phyloP scores from a whole-genome alignment of 768 basidiomycete species.

The Punctularia strigosozonata region DNA sequence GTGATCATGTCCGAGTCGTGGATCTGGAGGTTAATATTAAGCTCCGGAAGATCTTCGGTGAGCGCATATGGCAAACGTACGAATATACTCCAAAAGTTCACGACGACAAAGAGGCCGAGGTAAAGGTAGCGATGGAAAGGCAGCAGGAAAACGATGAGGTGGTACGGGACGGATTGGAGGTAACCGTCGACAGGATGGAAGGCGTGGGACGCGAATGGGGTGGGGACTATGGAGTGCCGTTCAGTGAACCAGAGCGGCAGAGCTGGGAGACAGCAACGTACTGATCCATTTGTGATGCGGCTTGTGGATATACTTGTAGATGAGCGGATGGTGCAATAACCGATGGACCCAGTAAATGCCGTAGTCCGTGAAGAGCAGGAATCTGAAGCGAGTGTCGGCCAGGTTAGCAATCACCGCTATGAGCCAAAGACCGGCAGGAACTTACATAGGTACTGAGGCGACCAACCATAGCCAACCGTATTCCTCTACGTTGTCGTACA shows the following conservation, averaged over 20 bases:
- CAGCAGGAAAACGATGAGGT: conserved; percentile 82
- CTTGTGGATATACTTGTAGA: conserved; percentile 93
- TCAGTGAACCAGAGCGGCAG: conserved; percentile 5
- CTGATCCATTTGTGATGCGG: conserved; percentile 99
- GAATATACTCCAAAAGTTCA: conserved; percentile 92
- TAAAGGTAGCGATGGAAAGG: conserved; percentile 82
- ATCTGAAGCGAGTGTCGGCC: conserved; percentile 28
- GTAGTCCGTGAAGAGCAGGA: conserved; percentile 84
- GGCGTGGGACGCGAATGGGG: conserved; percentile 94
- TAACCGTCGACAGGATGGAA: conserved; percentile 97
- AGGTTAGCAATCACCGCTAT: conserved; percentile 4
- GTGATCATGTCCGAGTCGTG: conserved; percentile 99
- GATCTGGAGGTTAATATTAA: conserved; percentile 40
- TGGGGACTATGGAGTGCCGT: conserved; percentile 54
- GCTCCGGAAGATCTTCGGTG: not conserved
- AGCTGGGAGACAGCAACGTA: conserved; percentile 28
- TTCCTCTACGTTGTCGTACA: conserved; percentile 71
- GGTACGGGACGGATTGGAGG: conserved; percentile 89
- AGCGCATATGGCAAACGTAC: conserved; percentile 31
- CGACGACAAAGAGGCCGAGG: conserved; percentile 76
- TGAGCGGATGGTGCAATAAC: conserved; percentile 65
- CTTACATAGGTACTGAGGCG: conserved; percentile 60
- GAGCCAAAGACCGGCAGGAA: conserved; percentile 3
- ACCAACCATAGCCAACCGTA: conserved; percentile 70
- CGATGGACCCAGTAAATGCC: conserved; percentile 97